Base-by-base conservation (phyloP, 257 asterid species). In the Jaltomata sinuosa region DNA sequence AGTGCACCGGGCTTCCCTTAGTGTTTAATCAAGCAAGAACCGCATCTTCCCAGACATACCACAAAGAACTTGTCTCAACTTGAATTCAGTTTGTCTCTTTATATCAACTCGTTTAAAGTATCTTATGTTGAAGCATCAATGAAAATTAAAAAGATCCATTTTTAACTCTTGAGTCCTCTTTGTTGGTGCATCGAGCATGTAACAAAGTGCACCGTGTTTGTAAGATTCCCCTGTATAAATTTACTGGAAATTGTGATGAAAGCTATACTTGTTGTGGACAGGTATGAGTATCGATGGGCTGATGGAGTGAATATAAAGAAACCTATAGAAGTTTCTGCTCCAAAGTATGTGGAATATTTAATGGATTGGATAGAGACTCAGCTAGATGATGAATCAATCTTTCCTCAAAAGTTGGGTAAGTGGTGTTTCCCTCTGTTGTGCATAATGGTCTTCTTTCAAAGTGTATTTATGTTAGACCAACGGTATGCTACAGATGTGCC, bases 281-380 rank as follows among this genome's bases (percentile, higher is more conserved):
- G 97, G 91, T 93, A 91, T 4, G 97, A 95, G 89, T 95, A 95
- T 86, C 91, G 98, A 85, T 95, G 98, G 98, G 98, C 98, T 12
- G 98, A 95, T 71, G 97, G 98, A 42, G 94, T 93, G 31, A 91
- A 85, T 85, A 93, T 93, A 64, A 93, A 95, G 91, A 95, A 93
- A 87, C 98, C 98, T 5, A 93, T 95, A 6, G 96, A 92, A 86
- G 98, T 95, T 87, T 93, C 97, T 83, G 97, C 98, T 83, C 98
- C 97, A 25, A 93, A 95, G 84, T 95, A 94, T 87, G 95, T 95
- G n/a, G 94, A 94, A 81, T 94, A 95, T 86, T 88, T 94, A 85
- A 94, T 94, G 98, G 95, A 92, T 89, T 94, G 97, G 98, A 92
- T 93, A 59, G 98, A 95, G 78, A 83, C 92, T 57, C 98, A 94